Evolutionary conservation across 2,329 filamentous ascomycete genomes (phyloP).

Genomic region (Alternaria panax): DNA sequence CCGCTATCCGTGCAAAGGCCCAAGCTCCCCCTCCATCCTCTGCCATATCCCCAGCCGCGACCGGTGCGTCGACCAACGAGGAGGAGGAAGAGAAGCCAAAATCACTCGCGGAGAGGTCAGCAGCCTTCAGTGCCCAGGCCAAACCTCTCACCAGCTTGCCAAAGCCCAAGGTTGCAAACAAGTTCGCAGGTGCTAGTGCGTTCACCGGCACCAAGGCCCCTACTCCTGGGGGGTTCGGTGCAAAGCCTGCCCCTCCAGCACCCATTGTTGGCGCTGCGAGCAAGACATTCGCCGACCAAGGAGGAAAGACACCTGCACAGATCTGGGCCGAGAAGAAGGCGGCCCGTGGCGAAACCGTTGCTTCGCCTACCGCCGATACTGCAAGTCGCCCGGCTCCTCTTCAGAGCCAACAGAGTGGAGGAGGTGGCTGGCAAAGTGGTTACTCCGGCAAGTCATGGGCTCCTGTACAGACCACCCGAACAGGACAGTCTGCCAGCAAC

Average conservation of each 20-base stretch:
- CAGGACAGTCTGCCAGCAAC: conserved; percentile 68
- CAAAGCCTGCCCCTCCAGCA: conserved; percentile 66
- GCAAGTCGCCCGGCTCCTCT: conserved; percentile 36
- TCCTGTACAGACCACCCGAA: conserved; percentile 76
- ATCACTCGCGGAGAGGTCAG: conserved; percentile 76
- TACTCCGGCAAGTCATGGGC: conserved; percentile 92
- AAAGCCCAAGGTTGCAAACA: conserved; percentile 94
- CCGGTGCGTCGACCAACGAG: conserved; percentile 52
- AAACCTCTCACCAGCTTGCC: conserved; percentile 86
- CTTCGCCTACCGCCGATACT: conserved; percentile 48
- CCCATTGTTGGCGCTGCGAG: conserved; percentile 80
- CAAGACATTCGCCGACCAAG: conserved; percentile 91
- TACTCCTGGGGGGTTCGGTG: conserved; percentile 72
- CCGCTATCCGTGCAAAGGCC: conserved; percentile 84
- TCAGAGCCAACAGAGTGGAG: conserved; percentile 73
- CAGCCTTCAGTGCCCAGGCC: conserved; percentile 72
- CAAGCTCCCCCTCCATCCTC: conserved; percentile 58
- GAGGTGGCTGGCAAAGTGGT: conserved; percentile 84
- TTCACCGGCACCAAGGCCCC: conserved; percentile 92
- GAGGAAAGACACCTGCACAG: conserved; percentile 95
- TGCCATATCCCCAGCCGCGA: conserved; percentile 54
- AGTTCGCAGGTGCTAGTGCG: conserved; percentile 74
- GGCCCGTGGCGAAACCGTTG: conserved; percentile 68
- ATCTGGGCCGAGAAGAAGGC: conserved; percentile 98
- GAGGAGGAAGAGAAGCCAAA: conserved; percentile 60